phyloP scores from a whole-genome alignment of 441 rosid species.

The Croton setiger region DNA sequence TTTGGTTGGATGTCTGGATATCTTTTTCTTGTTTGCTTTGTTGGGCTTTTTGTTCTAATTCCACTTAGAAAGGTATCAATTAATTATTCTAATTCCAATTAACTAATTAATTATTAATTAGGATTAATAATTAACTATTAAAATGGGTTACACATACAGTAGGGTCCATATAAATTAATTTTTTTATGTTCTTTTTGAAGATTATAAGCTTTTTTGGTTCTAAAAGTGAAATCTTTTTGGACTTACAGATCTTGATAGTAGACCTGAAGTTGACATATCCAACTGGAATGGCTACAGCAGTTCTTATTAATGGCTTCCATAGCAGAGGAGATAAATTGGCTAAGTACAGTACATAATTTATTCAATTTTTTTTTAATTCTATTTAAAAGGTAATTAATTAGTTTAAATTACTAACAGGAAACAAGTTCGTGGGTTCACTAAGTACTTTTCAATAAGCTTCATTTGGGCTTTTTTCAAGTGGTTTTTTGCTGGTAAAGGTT shows the following conservation, averaged over 20 bases:
- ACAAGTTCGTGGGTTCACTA: constrained; percentile 79
- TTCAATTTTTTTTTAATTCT: neutral
- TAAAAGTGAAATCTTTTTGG: neutral
- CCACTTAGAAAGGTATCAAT: constrained; percentile 79
- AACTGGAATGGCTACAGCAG: constrained; percentile 92
- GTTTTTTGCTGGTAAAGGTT: constrained; percentile 66
- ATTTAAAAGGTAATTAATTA: no score
- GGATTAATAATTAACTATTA: no score
- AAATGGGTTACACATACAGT: no score
- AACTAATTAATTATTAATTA: no score
- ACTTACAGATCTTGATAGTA: constrained; percentile 70
- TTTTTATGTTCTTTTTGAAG: neutral
- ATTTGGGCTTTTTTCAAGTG: constrained; percentile 94
- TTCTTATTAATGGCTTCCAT: constrained; percentile 97
- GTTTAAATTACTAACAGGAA: constrained; percentile 46
- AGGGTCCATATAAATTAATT: no score
- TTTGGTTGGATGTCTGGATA: constrained; percentile 87
- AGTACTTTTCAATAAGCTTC: constrained; percentile 72
- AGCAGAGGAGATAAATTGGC: constrained; percentile 73
- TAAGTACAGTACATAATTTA: constrained; percentile 41
- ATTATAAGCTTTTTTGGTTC: neutral
- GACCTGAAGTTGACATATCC: constrained; percentile 83
- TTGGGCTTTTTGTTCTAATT: constrained; percentile 78
- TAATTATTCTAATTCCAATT: no score
- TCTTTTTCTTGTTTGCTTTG: constrained; percentile 73